phyloP scores from a whole-genome alignment of 345 rosid species.

The Salix caprea region DNA sequence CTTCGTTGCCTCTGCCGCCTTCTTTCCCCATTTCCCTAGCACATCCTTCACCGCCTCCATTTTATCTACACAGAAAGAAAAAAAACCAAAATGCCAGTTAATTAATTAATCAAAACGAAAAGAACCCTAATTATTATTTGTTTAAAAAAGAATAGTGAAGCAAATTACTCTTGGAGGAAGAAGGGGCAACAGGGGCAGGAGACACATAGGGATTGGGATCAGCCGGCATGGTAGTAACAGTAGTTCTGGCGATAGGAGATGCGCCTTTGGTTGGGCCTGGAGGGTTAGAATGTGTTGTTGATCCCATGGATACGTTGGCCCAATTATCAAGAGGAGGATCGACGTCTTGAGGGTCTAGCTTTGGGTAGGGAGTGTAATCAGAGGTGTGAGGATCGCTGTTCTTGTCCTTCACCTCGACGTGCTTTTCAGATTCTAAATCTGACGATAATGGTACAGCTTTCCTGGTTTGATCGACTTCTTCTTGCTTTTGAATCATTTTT shows the following conservation, averaged over 20 bases:
- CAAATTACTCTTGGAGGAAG: conserved; percentile 54
- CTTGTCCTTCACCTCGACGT: not conserved
- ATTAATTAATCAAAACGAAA: not conserved
- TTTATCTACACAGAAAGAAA: conserved; percentile 42
- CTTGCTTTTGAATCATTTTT: not conserved
- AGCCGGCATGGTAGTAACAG: conserved; percentile 77
- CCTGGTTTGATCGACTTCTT: not conserved
- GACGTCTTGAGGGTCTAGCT: conserved; percentile 71
- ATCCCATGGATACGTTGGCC: conserved; percentile 25
- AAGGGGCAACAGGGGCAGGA: conserved; percentile 37
- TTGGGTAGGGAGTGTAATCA: conserved; percentile 91
- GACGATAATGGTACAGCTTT: conserved; percentile 2
- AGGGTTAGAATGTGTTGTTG: conserved; percentile 15
- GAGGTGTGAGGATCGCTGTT: conserved; percentile 34
- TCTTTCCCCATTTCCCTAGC: conserved; percentile 86
- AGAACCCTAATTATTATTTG: not conserved
- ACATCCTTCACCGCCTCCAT: conserved; percentile 77
- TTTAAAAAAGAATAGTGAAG: not conserved
- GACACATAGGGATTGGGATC: conserved; percentile 83
- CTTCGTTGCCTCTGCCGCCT: conserved; percentile 85
- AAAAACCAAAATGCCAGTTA: not conserved
- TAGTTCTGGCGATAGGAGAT: conserved; percentile 37
- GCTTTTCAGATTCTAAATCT: conserved; percentile 11
- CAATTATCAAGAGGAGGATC: conserved; percentile 51
- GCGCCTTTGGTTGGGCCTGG: conserved; percentile 16